Percentiles rank a stretch among this genome's conserved stretches.
phyloP scores from a whole-genome alignment of 148 eudicot genomes.

The Persicaria maculosa region DNA sequence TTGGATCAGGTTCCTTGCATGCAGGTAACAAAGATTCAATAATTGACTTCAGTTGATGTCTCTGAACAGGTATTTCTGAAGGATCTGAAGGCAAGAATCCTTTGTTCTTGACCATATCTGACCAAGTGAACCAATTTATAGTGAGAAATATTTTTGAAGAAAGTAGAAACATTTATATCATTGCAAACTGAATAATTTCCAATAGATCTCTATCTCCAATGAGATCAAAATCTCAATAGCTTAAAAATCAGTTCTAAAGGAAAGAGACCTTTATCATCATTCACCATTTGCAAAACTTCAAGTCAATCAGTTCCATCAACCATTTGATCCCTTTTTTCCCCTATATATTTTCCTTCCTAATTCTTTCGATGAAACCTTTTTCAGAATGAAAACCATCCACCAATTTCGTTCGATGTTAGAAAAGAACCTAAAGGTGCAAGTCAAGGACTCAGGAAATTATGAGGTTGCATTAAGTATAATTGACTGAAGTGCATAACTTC shows the following conservation, averaged over 20 bases:
- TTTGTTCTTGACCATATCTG: slow-evolving; percentile 92
- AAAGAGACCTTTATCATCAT: background rate
- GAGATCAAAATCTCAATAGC: no score
- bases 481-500: no score
- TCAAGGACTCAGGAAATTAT: no score
- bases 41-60: slow-evolving; percentile 65
- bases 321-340: no score
- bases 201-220: background rate
- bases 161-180: background rate
- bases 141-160: background rate
- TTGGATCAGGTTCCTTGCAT: slow-evolving; percentile 58
- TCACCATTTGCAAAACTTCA: no score
- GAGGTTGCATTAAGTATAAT: no score
- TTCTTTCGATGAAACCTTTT: no score
- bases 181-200: background rate
- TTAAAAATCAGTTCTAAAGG: background rate
- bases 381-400: no score
- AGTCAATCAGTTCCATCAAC: no score
- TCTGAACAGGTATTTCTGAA: slow-evolving; percentile 67
- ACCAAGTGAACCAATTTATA: background rate
- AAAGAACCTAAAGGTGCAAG: no score
- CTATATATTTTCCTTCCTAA: no score
- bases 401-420: no score
- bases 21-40: slow-evolving; percentile 67
- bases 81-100: slow-evolving; percentile 87